Base-by-base conservation (phyloP, 108 stramenopile genomes). In the Skeletonema tropicum region DNA sequence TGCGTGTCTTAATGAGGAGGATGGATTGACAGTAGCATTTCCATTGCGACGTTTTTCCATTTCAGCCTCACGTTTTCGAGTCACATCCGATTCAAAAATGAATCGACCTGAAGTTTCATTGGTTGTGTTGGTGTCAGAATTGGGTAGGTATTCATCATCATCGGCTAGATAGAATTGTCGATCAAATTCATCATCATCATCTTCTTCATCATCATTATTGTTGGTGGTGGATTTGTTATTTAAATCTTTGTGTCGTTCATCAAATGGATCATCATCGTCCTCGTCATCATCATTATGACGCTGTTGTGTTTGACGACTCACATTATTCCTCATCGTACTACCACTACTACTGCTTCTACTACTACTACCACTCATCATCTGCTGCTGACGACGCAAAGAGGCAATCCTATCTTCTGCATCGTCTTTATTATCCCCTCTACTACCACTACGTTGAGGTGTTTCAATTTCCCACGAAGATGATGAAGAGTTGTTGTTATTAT, bases 81-180 rank as follows among this genome's bases (percentile, higher is more conserved):
- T 97, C 45, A 89, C 86, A 39, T 83, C 87, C 26, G 85, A 91
- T 57, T 92, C 91, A 64, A 89, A 97, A 1, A 97, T 68, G 70
- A 98, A 97, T 3, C 92, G 82, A 59, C 92, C 91, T 71, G 60
- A 59, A 35, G 87, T 81, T 6, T 62, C 48, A 8, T 86, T 75
- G 13, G 61, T 62, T 46, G 58, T 60, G n/a, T 33, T 57, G 21
- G 59, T 29, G 36, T 70, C 75, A 29, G 76, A 73, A 19, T 72
- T 72, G 26, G 86, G 60, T 10, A 89, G 72, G 66, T 81, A 90
- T 48, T 78, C 90, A 36, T 89, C 95, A 62, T 97, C 95, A 17
- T 94, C 97, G 26, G 87, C 92, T 31, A 96, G 78, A 77, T 99
- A 99, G 71, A 93, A 97, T 31, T 92, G 69, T 23, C 96, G 86